These are phyloP conservation scores for Termitomyces sp. DNA, from an alignment of 768 basidiomycete genomes.

Conservation along the genomic window DNA sequence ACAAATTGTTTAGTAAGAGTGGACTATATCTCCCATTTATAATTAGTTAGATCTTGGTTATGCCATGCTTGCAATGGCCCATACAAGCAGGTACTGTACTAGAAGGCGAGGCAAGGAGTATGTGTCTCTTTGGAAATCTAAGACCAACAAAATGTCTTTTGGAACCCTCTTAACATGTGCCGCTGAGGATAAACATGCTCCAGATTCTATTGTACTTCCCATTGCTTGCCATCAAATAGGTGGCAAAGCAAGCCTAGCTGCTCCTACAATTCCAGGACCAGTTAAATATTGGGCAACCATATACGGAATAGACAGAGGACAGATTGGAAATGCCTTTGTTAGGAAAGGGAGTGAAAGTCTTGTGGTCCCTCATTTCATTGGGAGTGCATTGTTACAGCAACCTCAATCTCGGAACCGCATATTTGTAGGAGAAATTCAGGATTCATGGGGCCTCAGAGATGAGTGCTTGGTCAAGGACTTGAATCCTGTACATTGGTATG, in stretches of 20 bases:
- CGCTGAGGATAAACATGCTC: neutral
- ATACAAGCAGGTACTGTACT: no score
- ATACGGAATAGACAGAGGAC: slow-evolving; percentile 22
- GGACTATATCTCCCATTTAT: no score
- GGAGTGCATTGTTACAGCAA: neutral
- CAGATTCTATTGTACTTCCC: neutral
- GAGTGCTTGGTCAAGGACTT: slow-evolving; percentile 5
- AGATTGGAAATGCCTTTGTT: slow-evolving; percentile 20
- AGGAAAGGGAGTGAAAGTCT: slow-evolving; percentile 14
- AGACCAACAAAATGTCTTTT: neutral
- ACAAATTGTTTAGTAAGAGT: no score
- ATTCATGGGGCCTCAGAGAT: slow-evolving; percentile 22
- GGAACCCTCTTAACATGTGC: neutral
- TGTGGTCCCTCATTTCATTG: slow-evolving; percentile 12
- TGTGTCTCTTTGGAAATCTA: slow-evolving; percentile 11
- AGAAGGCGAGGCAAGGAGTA: slow-evolving; percentile 41
- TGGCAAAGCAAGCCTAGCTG: slow-evolving; percentile 7
- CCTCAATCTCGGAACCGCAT: slow-evolving; percentile 12
- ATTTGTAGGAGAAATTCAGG: slow-evolving; percentile 25
- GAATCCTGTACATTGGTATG: slow-evolving; percentile 8
- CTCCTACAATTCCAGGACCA: slow-evolving; percentile 8
- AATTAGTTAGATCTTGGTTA: no score
- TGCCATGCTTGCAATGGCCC: no score
- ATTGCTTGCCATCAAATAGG: neutral
- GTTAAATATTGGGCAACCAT: slow-evolving; percentile 24